phyloP scores from a whole-genome alignment of 108 stramenopile genomes.

The Schizochytrium sp. region DNA sequence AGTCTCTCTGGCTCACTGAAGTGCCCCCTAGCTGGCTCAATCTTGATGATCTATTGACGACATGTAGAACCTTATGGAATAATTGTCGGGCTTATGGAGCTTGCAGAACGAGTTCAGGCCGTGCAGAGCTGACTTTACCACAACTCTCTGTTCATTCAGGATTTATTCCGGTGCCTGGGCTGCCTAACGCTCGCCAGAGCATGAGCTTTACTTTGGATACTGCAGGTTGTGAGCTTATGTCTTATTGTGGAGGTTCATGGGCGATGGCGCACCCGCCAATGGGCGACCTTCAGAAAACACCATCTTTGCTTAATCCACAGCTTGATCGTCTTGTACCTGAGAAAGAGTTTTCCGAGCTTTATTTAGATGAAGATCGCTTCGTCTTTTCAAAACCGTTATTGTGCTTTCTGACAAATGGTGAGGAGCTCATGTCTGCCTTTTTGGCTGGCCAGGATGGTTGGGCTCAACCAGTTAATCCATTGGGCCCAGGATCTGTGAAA shows the following conservation, averaged over 20 bases:
- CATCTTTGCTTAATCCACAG: neutral
- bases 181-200: slow-evolving; percentile 3
- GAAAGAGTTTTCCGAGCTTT: neutral
- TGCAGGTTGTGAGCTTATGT: slow-evolving; percentile 5
- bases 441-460: slow-evolving; percentile 14
- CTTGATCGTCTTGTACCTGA: neutral
- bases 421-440: neutral
- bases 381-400: slow-evolving; percentile 24
- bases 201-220: neutral
- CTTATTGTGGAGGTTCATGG: neutral
- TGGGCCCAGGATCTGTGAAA: neutral
- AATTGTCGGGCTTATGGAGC: neutral
- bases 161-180: neutral
- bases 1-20: slow-evolving; percentile 26
- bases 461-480: neutral
- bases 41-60: neutral
- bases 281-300: neutral
- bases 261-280: neutral
- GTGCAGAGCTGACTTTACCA: neutral
- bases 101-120: neutral
- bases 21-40: slow-evolving; percentile 30
- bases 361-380: neutral
- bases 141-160: slow-evolving; percentile 17
- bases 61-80: neutral
- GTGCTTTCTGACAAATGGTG: slow-evolving; percentile 39